These are phyloP conservation scores for Colletotrichum spaethianum DNA, from an alignment of 2,329 filamentous ascomycete species.

Conservation along the genomic window DNA sequence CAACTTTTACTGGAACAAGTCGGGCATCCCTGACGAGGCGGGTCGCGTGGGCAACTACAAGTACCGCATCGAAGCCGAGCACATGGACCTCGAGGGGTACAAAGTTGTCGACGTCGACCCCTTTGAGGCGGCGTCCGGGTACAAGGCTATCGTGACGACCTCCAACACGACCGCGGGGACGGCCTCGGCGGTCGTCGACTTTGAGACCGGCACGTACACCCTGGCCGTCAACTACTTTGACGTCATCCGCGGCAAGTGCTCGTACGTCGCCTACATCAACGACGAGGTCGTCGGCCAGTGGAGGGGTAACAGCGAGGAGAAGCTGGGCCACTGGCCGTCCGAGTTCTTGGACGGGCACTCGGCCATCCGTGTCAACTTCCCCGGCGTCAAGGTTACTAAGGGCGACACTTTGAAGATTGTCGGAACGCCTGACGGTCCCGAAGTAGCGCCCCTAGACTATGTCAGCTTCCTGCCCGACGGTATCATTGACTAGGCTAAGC, in stretches of 20 bases:
- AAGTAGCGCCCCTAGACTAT: conserved; percentile 78
- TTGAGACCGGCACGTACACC: conserved; percentile 70
- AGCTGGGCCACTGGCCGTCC: conserved; percentile 70
- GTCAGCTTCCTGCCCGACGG: conserved; percentile 72
- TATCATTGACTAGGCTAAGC: conserved; percentile 45
- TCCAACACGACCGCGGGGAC: conserved; percentile 65
- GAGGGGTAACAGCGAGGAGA: conserved; percentile 72
- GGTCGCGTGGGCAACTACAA: conserved; percentile 73
- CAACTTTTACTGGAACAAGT: conserved; percentile 74
- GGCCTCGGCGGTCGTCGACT: conserved; percentile 61
- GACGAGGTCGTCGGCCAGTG: conserved; percentile 68
- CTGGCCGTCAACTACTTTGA: conserved; percentile 79
- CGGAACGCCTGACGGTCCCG: conserved; percentile 70
- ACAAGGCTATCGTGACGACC: conserved; percentile 68
- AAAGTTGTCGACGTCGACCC: conserved; percentile 66
- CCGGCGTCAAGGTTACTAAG: conserved; percentile 60
- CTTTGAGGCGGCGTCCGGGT: conserved; percentile 69
- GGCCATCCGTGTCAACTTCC: conserved; percentile 74
- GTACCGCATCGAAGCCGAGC: conserved; percentile 78
- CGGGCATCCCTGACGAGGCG: conserved; percentile 69
- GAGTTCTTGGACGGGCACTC: conserved; percentile 75
- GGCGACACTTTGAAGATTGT: conserved; percentile 69
- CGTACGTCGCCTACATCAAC: conserved; percentile 69
- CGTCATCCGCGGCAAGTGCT: conserved; percentile 68
- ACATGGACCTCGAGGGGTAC: conserved; percentile 74